Evolutionary conservation across 495 filamentous ascomycete genomes (phyloP).

Genomic region (Annulohypoxylon bovei): DNA sequence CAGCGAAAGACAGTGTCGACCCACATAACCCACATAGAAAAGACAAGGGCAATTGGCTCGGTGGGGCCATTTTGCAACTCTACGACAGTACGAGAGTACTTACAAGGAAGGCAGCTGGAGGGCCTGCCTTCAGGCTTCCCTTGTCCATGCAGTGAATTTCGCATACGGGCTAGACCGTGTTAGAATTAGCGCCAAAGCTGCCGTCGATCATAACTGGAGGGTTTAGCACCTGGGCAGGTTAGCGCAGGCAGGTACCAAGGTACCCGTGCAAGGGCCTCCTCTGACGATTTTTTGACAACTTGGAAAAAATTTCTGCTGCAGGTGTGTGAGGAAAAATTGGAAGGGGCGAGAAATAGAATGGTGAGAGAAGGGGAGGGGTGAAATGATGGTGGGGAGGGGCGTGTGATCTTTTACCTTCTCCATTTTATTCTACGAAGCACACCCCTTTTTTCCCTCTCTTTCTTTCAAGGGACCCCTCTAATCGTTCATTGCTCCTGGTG

Average conservation of each 20-base stretch:
- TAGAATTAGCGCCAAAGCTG: constrained; percentile 36
- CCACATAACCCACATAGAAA: constrained; percentile 8
- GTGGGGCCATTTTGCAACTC: constrained; percentile 47
- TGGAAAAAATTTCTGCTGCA: constrained; percentile 36
- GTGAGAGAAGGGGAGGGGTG: constrained; percentile 7
- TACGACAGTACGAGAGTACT: constrained; percentile 6
- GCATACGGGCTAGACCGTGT: constrained; percentile 37
- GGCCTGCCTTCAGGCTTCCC: constrained; percentile 19
- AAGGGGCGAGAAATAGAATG: constrained; percentile 26
- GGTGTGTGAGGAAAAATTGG: constrained; percentile 39
- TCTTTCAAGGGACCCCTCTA: constrained; percentile 27
- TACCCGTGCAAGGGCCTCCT: constrained; percentile 39
- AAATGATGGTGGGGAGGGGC: constrained; percentile 29
- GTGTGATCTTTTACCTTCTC: constrained; percentile 37
- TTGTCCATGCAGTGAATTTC: constrained; percentile 34
- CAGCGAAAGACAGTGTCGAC: constrained; percentile 43
- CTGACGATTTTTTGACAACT: constrained; percentile 21
- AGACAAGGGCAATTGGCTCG: constrained; percentile 45
- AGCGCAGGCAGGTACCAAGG: constrained; percentile 21
- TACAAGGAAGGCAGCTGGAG: constrained; percentile 7
- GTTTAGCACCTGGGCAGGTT: constrained; percentile 8
- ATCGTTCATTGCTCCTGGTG: constrained; percentile 22
- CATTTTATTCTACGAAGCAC: constrained; percentile 22
- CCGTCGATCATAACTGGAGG: constrained; percentile 39
- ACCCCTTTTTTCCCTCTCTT: constrained; percentile 22